phyloP scores from a whole-genome alignment of 495 filamentous ascomycete species.

The Letharia columbiana region DNA sequence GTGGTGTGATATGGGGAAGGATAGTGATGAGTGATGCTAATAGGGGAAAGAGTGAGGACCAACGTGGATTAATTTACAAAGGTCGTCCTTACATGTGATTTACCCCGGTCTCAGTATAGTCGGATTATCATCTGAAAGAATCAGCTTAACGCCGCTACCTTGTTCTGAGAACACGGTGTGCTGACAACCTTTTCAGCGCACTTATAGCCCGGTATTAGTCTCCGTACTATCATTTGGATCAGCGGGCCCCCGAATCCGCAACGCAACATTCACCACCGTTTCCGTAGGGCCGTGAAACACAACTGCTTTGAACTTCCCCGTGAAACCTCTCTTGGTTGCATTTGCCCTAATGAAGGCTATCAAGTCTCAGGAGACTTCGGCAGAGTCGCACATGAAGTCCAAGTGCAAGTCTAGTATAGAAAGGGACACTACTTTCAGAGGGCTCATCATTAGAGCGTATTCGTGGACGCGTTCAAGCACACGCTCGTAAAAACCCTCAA shows the following conservation, averaged over 20 bases:
- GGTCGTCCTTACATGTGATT: neutral
- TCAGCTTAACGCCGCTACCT: neutral
- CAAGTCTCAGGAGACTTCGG: neutral
- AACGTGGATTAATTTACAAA: neutral
- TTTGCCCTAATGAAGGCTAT: neutral
- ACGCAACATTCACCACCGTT: neutral
- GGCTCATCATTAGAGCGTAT: neutral
- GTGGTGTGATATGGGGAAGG: neutral
- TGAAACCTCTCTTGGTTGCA: neutral
- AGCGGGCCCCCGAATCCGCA: neutral
- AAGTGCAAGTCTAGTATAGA: neutral
- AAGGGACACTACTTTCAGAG: neutral
- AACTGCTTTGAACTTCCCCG: neutral
- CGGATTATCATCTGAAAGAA: neutral
- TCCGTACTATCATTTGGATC: neutral
- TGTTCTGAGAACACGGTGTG: neutral
- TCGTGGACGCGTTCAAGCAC: neutral
- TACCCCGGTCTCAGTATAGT: neutral
- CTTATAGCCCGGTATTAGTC: neutral
- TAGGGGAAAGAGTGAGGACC: neutral
- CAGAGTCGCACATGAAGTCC: neutral
- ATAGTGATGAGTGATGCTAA: neutral
- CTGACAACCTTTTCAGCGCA: neutral
- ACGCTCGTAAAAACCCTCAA: neutral
- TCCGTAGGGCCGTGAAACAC: neutral